Percentiles rank a stretch among this genome's conserved stretches.
phyloP scores from a whole-genome alignment of 2,329 filamentous ascomycete genomes.

The Penicillium sp. region DNA sequence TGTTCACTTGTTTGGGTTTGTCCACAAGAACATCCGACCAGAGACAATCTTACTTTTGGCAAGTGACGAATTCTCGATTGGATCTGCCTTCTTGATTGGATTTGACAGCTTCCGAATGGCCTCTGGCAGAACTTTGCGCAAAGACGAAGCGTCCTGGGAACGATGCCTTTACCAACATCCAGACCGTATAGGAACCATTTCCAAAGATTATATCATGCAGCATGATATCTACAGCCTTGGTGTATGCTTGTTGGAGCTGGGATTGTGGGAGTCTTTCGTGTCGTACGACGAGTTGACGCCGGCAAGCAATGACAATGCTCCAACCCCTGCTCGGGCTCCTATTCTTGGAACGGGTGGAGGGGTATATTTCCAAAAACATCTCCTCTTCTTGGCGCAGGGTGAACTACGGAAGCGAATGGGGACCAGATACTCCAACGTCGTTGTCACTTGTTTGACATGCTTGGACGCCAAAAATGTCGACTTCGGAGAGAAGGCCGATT shows the following conservation, averaged over 20 bases:
- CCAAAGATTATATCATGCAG: constrained; percentile 49
- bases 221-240: constrained; percentile 59
- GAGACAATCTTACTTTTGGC: constrained; percentile 34
- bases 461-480: no score
- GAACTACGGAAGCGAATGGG: no score
- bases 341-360: background rate
- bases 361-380: background rate
- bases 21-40: constrained; percentile 39
- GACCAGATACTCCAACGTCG: no score
- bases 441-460: no score
- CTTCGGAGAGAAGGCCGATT: no score
- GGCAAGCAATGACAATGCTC: background rate
- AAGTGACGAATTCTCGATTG: constrained; percentile 13
- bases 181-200: constrained; percentile 44
- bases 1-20: constrained; percentile 23
- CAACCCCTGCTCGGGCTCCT: background rate
- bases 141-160: constrained; percentile 36
- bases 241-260: constrained; percentile 55
- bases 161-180: constrained; percentile 52
- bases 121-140: constrained; percentile 39
- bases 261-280: constrained; percentile 30
- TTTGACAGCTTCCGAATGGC: constrained; percentile 29
- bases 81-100: constrained; percentile 44
- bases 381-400: background rate
- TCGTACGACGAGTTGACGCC: no score